These are phyloP conservation scores for Marasmius sp. DNA, from an alignment of 1,284 basidiomycete genomes.

Conservation along the genomic window DNA sequence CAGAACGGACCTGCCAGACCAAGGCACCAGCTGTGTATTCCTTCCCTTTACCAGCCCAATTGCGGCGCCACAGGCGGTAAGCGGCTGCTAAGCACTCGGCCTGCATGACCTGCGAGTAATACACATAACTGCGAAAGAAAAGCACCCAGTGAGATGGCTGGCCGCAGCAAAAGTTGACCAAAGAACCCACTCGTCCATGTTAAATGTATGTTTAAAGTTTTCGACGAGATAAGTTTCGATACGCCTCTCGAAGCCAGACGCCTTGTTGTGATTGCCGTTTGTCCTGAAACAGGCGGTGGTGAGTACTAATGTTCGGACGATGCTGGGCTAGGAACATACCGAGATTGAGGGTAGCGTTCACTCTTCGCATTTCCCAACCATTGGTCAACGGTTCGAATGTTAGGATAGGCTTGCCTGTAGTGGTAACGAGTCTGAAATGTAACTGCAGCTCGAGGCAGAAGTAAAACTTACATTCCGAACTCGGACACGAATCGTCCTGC, in stretches of 20 bases:
- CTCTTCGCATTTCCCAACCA: constrained; percentile 72
- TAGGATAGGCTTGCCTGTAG: constrained; percentile 76
- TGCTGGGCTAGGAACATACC: constrained; percentile 34
- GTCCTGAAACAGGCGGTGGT: constrained; percentile 38
- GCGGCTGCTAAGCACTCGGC: constrained; percentile 76
- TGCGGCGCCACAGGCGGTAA: constrained; percentile 75
- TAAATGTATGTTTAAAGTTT: constrained; percentile 87
- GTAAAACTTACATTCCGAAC: constrained; percentile 71
- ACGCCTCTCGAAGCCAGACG: constrained; percentile 82
- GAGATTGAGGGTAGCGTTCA: constrained; percentile 86
- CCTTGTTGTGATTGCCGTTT: constrained; percentile 87
- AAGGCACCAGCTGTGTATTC: constrained; percentile 77
- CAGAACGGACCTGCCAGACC: constrained; percentile 72
- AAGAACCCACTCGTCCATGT: constrained; percentile 73
- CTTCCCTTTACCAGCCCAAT: constrained; percentile 70
- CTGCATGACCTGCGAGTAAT: constrained; percentile 84
- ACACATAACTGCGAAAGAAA: constrained; percentile 55
- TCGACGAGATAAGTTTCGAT: constrained; percentile 89
- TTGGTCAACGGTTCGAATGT: constrained; percentile 81
- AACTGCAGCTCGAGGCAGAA: not conserved
- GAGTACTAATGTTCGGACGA: constrained; percentile 26
- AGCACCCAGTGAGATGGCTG: not conserved
- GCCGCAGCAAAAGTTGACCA: constrained; percentile 3
- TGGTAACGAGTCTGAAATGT: constrained; percentile 2
- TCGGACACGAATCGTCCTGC: constrained; percentile 85